Conservation (phyloP, 305 asterid species). For the Lippia alba region DNA sequence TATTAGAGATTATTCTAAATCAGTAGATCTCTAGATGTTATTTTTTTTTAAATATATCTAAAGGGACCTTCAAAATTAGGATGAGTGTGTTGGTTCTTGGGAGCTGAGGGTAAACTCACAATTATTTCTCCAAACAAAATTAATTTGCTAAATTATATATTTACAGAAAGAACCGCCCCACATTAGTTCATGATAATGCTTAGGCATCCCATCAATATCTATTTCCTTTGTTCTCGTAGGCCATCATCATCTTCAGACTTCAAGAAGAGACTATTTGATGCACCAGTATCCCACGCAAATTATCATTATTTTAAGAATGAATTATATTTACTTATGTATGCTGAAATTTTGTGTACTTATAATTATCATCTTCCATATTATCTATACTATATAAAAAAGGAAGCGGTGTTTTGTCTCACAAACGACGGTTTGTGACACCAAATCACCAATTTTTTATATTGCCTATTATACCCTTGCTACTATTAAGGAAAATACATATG, state of each 20-base stretch:
- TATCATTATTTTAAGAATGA: neutral
- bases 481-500: no score
- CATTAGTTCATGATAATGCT: constrained; percentile 10
- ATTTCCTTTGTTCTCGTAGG: constrained; percentile 16
- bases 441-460: no score
- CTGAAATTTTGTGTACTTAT: no score
- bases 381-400: no score
- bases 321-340: no score
- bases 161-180: neutral
- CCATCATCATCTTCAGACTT: neutral
- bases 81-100: constrained; percentile 26
- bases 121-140: neutral
- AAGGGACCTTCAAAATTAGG: constrained; percentile 28
- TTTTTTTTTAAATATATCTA: no score
- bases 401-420: no score
- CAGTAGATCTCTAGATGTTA: no score
- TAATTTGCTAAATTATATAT: constrained; percentile 19
- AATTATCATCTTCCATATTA: no score
- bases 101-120: constrained; percentile 25
- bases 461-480: no score
- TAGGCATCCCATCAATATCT: constrained; percentile 19
- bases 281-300: neutral
- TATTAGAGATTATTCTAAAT: no score
- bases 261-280: neutral
- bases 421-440: no score